phyloP scores from a whole-genome alignment of 495 filamentous ascomycete genomes.

The Beverwykella pulmonaria region DNA sequence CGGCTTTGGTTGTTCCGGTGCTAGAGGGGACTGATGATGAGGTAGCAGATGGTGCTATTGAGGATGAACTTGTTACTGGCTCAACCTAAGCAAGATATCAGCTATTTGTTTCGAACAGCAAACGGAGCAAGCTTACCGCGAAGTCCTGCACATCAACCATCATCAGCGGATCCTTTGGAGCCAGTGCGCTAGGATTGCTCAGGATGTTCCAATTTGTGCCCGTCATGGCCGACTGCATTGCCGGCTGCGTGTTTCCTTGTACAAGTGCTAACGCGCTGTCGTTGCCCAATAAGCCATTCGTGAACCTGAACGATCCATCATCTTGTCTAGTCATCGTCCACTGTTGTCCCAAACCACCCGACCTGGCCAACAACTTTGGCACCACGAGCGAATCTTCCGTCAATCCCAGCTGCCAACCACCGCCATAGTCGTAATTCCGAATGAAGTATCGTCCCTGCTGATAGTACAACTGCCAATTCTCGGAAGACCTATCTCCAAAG shows the following conservation, averaged over 20 bases:
- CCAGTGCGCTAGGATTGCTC: background rate
- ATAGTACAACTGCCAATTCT: constrained; percentile 20
- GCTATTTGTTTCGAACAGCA: too few relatives aligned
- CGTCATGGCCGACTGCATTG: background rate
- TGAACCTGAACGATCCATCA: constrained; percentile 11
- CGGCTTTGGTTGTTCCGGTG: too few relatives aligned
- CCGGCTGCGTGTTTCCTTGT: background rate
- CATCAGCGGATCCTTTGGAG: background rate
- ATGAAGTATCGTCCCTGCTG: constrained; percentile 18
- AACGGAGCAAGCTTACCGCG: background rate
- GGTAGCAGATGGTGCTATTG: too few relatives aligned
- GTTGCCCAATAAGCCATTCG: constrained; percentile 18
- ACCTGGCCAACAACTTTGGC: background rate
- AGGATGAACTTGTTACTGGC: too few relatives aligned
- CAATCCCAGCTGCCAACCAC: constrained; percentile 7
- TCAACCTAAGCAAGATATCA: too few relatives aligned
- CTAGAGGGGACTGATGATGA: too few relatives aligned
- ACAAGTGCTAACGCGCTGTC: background rate
- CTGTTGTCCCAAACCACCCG: constrained; percentile 13
- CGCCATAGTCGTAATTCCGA: constrained; percentile 23
- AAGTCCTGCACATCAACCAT: background rate
- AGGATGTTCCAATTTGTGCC: constrained; percentile 7
- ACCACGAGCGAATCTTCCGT: background rate
- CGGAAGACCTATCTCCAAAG: background rate
- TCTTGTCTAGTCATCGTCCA: constrained; percentile 5